phyloP scores from a whole-genome alignment of 306 rosid species.

The Medicago ruthenica region DNA sequence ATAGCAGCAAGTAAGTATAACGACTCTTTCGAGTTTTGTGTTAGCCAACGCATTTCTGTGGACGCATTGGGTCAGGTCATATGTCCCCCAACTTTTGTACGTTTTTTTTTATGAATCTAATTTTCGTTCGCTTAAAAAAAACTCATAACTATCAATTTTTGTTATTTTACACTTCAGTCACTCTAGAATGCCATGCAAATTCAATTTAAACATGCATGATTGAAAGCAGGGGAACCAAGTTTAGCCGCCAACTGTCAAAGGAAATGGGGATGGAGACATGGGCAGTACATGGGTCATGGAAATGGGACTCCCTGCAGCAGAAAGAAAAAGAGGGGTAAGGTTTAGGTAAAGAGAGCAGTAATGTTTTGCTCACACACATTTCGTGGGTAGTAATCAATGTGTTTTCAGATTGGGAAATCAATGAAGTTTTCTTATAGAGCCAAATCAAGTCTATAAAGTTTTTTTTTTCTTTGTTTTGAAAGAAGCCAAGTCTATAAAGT shows the following conservation, averaged over 20 bases:
- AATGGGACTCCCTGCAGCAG: conserved; percentile 47
- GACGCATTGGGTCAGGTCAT: too few relatives aligned
- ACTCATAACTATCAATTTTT: neutral
- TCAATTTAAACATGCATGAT: conserved; percentile 11
- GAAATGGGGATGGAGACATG: conserved; percentile 54
- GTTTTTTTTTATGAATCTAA: too few relatives aligned
- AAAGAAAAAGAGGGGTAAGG: conserved; percentile 28
- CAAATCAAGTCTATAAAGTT: conserved; percentile 15
- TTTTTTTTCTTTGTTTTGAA: too few relatives aligned
- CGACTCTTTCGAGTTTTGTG: too few relatives aligned
- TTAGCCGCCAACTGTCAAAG: conserved; percentile 41
- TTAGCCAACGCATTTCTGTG: too few relatives aligned
- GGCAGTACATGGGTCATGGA: conserved; percentile 49
- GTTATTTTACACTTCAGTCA: neutral
- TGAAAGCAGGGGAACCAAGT: conserved; percentile 27
- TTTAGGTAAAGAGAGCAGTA: conserved; percentile 41
- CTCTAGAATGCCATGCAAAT: neutral
- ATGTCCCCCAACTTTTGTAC: too few relatives aligned
- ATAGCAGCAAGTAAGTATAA: too few relatives aligned
- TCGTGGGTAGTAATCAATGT: conserved; percentile 78
- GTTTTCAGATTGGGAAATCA: conserved; percentile 54
- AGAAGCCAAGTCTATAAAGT: too few relatives aligned
- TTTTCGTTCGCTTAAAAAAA: too few relatives aligned
- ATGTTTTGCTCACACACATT: conserved; percentile 67
- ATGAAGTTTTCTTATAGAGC: conserved; percentile 49